phyloP scores from a whole-genome alignment of 140 eudicot species.

The Oenanthe javanica region DNA sequence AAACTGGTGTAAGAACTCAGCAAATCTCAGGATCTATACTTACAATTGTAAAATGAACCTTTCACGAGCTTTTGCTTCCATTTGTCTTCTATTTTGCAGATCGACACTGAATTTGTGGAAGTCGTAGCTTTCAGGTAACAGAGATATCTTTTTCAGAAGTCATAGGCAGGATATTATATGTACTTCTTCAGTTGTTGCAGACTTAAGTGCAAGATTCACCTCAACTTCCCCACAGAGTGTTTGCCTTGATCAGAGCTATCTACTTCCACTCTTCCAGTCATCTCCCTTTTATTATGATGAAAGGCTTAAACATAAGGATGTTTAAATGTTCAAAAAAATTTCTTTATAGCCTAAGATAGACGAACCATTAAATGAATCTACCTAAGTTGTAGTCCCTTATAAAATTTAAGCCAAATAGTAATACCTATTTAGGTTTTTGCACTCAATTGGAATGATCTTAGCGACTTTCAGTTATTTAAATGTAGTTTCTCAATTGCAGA shows the following conservation, averaged over 20 bases:
- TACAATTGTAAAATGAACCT: not conserved
- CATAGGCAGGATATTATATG: not conserved
- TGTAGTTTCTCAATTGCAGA: constrained; percentile 25
- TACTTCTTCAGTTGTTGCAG: not conserved
- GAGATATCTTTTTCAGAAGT: not conserved
- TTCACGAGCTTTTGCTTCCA: not conserved
- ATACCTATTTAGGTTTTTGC: not conserved
- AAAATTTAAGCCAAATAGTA: not conserved
- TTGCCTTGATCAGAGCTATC: not conserved
- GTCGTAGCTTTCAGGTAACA: constrained; percentile 68
- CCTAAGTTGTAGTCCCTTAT: not conserved
- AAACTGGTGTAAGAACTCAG: constrained; percentile 63
- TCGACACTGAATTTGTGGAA: constrained; percentile 77
- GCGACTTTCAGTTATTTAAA: not conserved
- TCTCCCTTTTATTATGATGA: not conserved
- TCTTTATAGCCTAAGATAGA: not conserved
- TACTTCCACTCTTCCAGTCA: not conserved
- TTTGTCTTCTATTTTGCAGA: constrained; percentile 29
- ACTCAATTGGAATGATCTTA: not conserved
- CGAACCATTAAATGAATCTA: not conserved
- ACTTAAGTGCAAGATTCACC: not conserved
- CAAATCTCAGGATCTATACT: not conserved
- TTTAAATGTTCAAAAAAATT: not conserved
- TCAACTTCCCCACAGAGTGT: not conserved
- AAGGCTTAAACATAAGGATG: not conserved